A percentile compares a stretch with the other conserved stretches of the same genome.
phyloP scores from a whole-genome alignment of 768 basidiomycete genomes.

The Lentinus tigrinus region DNA sequence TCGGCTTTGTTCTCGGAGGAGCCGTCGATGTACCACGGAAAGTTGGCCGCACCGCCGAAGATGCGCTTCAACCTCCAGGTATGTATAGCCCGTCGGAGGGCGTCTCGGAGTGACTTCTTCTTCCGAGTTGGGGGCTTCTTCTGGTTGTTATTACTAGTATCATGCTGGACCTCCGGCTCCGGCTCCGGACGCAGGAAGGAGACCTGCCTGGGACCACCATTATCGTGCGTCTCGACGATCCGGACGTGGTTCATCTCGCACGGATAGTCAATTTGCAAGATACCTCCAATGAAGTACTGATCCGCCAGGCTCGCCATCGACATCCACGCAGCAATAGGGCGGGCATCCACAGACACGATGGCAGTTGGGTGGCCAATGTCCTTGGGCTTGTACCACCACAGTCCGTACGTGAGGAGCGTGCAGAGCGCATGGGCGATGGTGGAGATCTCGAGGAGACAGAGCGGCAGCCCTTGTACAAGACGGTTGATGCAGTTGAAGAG shows the following conservation, averaged over 20 bases:
- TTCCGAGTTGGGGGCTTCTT: no score
- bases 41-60: no score
- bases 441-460: constrained; percentile 35
- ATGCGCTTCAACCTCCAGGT: no score
- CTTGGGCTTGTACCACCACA: constrained; percentile 43
- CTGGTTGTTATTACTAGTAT: no score
- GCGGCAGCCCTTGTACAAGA: constrained; percentile 16
- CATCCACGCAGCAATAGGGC: not conserved
- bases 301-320: not conserved
- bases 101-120: no score
- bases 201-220: no score
- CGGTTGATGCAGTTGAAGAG: constrained; percentile 30
- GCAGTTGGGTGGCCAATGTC: constrained; percentile 23
- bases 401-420: constrained; percentile 29
- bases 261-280: not conserved
- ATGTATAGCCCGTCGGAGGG: no score
- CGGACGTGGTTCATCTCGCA: not conserved
- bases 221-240: not conserved
- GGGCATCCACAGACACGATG: not conserved
- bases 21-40: no score
- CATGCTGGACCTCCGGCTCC: no score
- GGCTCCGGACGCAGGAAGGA: not conserved
- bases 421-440: constrained; percentile 35
- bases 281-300: not conserved
- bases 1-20: no score